Evolutionary conservation across 257 asterid genomes (phyloP), one percentile per base, ranked within the genome.

Genomic region (Avicennia marina): DNA sequence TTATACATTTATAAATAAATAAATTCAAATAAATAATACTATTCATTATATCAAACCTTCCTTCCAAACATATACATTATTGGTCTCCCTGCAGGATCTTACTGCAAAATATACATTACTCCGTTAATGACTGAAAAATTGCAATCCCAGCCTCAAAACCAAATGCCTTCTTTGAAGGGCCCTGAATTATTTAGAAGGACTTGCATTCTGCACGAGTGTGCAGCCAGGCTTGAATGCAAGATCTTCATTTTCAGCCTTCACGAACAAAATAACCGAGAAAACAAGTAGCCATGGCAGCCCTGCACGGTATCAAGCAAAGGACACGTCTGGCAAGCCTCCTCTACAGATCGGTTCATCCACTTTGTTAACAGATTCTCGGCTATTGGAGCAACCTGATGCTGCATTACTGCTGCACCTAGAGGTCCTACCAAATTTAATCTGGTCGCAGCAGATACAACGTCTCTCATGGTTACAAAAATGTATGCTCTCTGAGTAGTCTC

Each of bases 231-330:
- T n/a, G n/a, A n/a, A n/a, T n/a, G n/a, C n/a, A n/a, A n/a, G n/a
- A 29, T 52, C 25, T 16, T 52, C 10, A 19, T 8, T 19, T 39
- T 21, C 36, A 19, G 25, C 10, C 41, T n/a, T 86, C 74, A 90
- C 64, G 99, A 93, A 75, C 89, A 81, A 62, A 86, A 93, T n/a
- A 89, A 66, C 66, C 95, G 82, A n/a, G 96, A 86, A 72, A 89
- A 86, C 81, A 93, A 82, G 83, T 89, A 93, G 24, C 79, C 81
- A 72, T 93, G 99, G 54, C 99, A 93, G 1, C 97, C 98, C 75
- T 93, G 98, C 33, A 89, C 77, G 1, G 82, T 78, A 41, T 93
- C 99, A 25, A 93, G 81, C 79, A 93, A 62, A 7, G 99, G 99
- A 64, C 75, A 73, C 15, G 88, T 82, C 78, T 93, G 98, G 40